Percentiles rank a stretch among this genome's conserved stretches.
phyloP scores from a whole-genome alignment of 1,284 basidiomycete genomes.

The Bjerkandera adusta region DNA sequence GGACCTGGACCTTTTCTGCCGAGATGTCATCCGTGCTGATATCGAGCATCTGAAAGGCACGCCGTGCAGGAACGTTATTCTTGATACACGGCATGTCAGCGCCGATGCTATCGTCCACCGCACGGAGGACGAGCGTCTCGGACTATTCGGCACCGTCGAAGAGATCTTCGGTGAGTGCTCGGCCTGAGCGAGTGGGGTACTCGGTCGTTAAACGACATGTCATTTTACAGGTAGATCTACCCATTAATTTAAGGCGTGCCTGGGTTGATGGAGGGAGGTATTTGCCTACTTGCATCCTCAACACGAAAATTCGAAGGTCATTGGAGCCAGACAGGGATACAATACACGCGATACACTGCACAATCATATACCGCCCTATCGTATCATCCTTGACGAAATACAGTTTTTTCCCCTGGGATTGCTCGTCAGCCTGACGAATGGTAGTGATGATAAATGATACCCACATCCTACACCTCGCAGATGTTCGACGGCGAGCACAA shows the following conservation, averaged over 20 bases:
- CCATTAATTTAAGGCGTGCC: neutral
- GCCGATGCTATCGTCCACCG: slow-evolving; percentile 7
- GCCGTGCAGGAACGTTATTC: slow-evolving; percentile 46
- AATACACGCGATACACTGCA: neutral
- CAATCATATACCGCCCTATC: too few species aligned
- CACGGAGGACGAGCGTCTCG: slow-evolving; percentile 1
- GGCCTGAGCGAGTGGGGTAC: neutral
- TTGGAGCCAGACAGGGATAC: neutral
- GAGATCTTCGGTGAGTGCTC: slow-evolving; percentile 22
- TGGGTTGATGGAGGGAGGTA: neutral
- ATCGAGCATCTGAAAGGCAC: slow-evolving; percentile 46
- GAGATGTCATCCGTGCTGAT: slow-evolving; percentile 48
- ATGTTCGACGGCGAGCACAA: too few species aligned
- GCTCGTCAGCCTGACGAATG: too few species aligned
- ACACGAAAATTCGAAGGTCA: neutral
- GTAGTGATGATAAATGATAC: too few species aligned
- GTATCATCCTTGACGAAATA: too few species aligned
- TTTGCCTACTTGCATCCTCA: too few species aligned
- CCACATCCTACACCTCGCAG: too few species aligned
- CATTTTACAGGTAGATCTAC: neutral
- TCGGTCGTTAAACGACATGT: neutral
- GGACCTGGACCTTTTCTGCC: slow-evolving; percentile 61
- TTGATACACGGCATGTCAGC: slow-evolving; percentile 25
- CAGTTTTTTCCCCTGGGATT: too few species aligned
- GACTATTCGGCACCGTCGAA: slow-evolving; percentile 12